phyloP scores from a whole-genome alignment of 2,329 filamentous ascomycete genomes.

The Hysterium pulicare region DNA sequence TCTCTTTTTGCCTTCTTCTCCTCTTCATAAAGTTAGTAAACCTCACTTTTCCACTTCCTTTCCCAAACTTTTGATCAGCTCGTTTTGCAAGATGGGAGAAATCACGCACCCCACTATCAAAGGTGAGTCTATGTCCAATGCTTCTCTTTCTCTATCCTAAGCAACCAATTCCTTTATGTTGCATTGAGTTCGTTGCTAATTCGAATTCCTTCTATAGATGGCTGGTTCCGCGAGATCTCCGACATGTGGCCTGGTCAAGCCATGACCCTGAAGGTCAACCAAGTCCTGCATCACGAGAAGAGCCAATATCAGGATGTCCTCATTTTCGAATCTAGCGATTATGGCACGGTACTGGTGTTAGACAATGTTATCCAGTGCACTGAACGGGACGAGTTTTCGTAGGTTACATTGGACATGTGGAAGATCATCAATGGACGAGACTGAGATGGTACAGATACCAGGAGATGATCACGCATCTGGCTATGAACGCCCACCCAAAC shows the following conservation, averaged over 20 bases:
- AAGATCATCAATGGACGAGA: slow-evolving; percentile 1
- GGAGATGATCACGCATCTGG: slow-evolving; percentile 99
- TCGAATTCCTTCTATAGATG: slow-evolving; percentile 62
- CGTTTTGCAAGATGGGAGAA: slow-evolving; percentile 59
- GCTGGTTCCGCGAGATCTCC: slow-evolving; percentile 99
- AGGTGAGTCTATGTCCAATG: slow-evolving; percentile 54
- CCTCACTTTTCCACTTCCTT: slow-evolving; percentile 10
- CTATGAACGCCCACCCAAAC: slow-evolving; percentile 97
- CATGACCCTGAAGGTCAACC: slow-evolving; percentile 87
- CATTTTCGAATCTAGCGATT: slow-evolving; percentile 96
- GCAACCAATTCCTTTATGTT: no score
- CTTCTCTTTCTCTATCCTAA: no score
- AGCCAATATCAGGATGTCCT: slow-evolving; percentile 98
- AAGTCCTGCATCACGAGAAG: slow-evolving; percentile 98
- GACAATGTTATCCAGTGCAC: slow-evolving; percentile 99
- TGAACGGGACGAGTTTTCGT: slow-evolving; percentile 96
- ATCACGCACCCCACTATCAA: slow-evolving; percentile 75
- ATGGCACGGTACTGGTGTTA: slow-evolving; percentile 92
- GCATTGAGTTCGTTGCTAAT: no score
- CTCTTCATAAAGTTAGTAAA: background rate
- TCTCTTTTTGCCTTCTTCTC: background rate
- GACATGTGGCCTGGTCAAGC: slow-evolving; percentile 99
- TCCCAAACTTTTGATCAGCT: background rate
- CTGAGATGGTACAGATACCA: slow-evolving; percentile 63
- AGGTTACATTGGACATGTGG: slow-evolving; percentile 28